These are phyloP conservation scores for Tetratostichococcus sp. DNA, from an alignment of 139 green algal species.

Conservation along the genomic window DNA sequence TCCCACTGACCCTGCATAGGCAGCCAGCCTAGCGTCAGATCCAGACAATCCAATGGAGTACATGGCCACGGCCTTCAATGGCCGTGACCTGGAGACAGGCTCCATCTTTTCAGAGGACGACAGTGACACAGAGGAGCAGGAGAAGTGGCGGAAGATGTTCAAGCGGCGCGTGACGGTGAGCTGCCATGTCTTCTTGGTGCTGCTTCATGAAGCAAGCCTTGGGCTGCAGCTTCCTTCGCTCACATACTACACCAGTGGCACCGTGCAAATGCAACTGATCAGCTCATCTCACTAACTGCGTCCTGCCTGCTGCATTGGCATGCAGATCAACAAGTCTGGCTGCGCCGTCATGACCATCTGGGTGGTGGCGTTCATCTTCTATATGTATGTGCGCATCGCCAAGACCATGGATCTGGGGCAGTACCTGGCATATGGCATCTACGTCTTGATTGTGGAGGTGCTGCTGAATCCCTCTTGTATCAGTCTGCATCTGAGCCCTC, in stretches of 20 bases:
- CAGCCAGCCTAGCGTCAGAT: not conserved
- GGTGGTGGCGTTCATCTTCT: slow-evolving; percentile 17
- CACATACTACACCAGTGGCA: too few relatives aligned
- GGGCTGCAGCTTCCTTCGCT: too few relatives aligned
- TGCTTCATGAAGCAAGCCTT: too few relatives aligned
- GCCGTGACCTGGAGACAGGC: not conserved
- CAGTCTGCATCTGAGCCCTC: too few relatives aligned
- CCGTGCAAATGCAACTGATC: too few relatives aligned
- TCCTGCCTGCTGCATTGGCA: too few relatives aligned
- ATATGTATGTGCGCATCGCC: slow-evolving; percentile 22
- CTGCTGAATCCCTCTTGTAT: too few relatives aligned
- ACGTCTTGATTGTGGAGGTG: not conserved
- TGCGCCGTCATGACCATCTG: slow-evolving; percentile 13
- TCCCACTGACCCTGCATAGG: not conserved
- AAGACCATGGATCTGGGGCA: slow-evolving; percentile 22
- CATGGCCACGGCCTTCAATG: not conserved
- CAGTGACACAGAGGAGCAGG: not conserved
- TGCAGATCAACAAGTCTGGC: slow-evolving; percentile 2
- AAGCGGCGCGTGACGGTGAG: not conserved
- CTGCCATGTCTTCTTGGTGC: not conserved
- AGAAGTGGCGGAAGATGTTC: not conserved
- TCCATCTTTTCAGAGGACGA: not conserved
- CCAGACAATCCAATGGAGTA: not conserved
- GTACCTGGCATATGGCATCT: slow-evolving; percentile 8
- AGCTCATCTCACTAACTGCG: too few relatives aligned